Conservation (phyloP, 2,329 filamentous ascomycete genomes). For the Ascochyta rabiei region DNA sequence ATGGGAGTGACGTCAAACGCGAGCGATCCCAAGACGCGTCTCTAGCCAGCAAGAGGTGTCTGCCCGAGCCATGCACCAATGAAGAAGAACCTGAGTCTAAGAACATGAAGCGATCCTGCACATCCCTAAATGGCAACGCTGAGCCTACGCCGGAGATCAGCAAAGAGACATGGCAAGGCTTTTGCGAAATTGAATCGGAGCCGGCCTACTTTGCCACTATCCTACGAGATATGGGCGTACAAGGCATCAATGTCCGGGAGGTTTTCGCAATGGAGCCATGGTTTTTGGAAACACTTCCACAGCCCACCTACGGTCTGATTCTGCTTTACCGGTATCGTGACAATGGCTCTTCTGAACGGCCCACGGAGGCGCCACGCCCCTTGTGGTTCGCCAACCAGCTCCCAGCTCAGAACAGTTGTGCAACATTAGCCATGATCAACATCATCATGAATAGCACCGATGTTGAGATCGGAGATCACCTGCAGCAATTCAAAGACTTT, state of each 20-base stretch:
- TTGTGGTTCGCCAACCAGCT: conserved; percentile 97
- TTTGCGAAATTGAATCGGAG: conserved; percentile 88
- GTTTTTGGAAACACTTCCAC: conserved; percentile 35
- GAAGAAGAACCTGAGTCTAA: conserved; percentile 1
- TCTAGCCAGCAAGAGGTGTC: background rate
- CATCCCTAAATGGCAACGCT: background rate
- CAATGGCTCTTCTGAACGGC: conserved; percentile 56
- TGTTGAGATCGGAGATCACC: conserved; percentile 70
- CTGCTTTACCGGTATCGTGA: conserved; percentile 79
- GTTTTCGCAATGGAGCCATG: conserved; percentile 70
- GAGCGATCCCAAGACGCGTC: background rate
- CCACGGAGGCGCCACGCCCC: conserved; percentile 63
- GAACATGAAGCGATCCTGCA: background rate
- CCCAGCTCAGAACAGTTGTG: conserved; percentile 73
- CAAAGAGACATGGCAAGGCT: conserved; percentile 67
- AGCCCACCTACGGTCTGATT: conserved; percentile 76
- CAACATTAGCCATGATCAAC: conserved; percentile 89
- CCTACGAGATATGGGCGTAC: conserved; percentile 76
- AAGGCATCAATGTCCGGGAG: conserved; percentile 75
- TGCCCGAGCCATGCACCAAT: background rate
- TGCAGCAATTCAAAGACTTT: conserved; percentile 74
- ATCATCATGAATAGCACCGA: conserved; percentile 81
- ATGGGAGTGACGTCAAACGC: background rate
- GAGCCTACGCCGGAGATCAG: conserved; percentile 28
- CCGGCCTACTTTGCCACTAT: conserved; percentile 87